These are phyloP conservation scores for Ophiocordyceps sinensis DNA, from an alignment of 2,329 filamentous ascomycete genomes.

Conservation along the genomic window DNA sequence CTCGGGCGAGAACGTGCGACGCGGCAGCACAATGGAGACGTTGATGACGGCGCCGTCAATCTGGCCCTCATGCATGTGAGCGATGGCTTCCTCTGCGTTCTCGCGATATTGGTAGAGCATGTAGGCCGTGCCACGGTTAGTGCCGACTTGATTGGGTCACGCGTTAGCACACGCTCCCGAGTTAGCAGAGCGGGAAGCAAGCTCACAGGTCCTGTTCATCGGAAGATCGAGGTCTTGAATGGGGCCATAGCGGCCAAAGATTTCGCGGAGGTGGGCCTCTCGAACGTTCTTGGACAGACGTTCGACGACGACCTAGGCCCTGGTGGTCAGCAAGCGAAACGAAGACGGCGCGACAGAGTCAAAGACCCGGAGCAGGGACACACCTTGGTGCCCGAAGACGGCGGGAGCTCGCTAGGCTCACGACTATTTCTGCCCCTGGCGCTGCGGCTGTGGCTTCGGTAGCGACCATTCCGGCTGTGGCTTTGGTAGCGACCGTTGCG, in stretches of 20 bases:
- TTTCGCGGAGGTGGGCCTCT: constrained; percentile 74
- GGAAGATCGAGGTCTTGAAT: constrained; percentile 84
- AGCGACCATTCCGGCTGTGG: constrained; percentile 19
- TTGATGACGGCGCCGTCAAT: constrained; percentile 70
- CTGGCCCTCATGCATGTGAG: constrained; percentile 97
- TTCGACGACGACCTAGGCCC: constrained; percentile 73
- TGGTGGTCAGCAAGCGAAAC: neutral
- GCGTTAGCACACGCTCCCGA: neutral
- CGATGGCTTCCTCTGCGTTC: constrained; percentile 76
- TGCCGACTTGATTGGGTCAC: constrained; percentile 45
- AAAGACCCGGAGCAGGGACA: constrained; percentile 2
- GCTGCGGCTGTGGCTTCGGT: constrained; percentile 18
- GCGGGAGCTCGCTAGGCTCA: constrained; percentile 22
- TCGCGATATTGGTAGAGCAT: constrained; percentile 66
- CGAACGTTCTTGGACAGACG: constrained; percentile 92
- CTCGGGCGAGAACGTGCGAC: constrained; percentile 66
- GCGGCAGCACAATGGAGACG: constrained; percentile 78
- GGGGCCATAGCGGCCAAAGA: constrained; percentile 76
- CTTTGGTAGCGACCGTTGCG: constrained; percentile 18
- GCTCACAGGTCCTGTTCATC: constrained; percentile 69
- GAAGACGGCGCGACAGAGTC: neutral
- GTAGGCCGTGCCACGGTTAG: constrained; percentile 86
- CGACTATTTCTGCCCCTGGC: constrained; percentile 17
- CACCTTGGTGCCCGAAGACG: constrained; percentile 38
- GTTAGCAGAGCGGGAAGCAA: neutral